Conservation (phyloP, 2,329 filamentous ascomycete genomes). For the Aspergillus quadrilineatus region DNA sequence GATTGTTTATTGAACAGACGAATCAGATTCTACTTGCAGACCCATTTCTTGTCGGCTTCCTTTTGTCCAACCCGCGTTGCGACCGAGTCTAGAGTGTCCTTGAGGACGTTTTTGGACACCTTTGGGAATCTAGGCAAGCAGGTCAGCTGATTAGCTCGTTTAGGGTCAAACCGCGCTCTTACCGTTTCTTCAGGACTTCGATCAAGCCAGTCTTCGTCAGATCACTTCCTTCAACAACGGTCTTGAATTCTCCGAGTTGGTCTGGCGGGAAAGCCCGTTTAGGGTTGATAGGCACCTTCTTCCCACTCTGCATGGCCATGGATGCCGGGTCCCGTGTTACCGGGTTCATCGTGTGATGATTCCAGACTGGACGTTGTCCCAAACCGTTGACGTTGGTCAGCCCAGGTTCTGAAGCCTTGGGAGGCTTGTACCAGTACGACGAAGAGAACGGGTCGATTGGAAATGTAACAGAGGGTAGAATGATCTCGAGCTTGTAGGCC, state of each 20-base stretch:
- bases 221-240: slow-evolving; percentile 67
- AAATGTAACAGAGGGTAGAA: slow-evolving; percentile 56
- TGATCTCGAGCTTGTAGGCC: slow-evolving; percentile 71
- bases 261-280: slow-evolving; percentile 57
- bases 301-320: slow-evolving; percentile 15
- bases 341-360: slow-evolving; percentile 25
- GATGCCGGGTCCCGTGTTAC: slow-evolving; percentile 3
- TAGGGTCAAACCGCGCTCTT: slow-evolving; percentile 20
- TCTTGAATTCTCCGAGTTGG: slow-evolving; percentile 66
- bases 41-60: slow-evolving; percentile 66
- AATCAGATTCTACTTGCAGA: slow-evolving; percentile 38
- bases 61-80: slow-evolving; percentile 64
- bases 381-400: slow-evolving; percentile 18
- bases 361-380: slow-evolving; percentile 20
- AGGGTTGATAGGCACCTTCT: slow-evolving; percentile 24
- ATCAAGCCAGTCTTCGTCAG: slow-evolving; percentile 72
- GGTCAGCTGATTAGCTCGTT: slow-evolving; percentile 8
- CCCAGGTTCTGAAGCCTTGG: slow-evolving; percentile 24
- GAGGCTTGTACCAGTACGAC: slow-evolving; percentile 66
- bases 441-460: slow-evolving; percentile 83
- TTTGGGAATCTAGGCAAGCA: slow-evolving; percentile 59
- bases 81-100: slow-evolving; percentile 65
- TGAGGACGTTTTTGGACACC: slow-evolving; percentile 68
- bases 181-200: slow-evolving; percentile 71
- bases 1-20: not conserved